A percentile compares a stretch with the other conserved stretches of the same genome.
phyloP scores from a whole-genome alignment of 2,329 filamentous ascomycete species.

The Neonectria coccinea region DNA sequence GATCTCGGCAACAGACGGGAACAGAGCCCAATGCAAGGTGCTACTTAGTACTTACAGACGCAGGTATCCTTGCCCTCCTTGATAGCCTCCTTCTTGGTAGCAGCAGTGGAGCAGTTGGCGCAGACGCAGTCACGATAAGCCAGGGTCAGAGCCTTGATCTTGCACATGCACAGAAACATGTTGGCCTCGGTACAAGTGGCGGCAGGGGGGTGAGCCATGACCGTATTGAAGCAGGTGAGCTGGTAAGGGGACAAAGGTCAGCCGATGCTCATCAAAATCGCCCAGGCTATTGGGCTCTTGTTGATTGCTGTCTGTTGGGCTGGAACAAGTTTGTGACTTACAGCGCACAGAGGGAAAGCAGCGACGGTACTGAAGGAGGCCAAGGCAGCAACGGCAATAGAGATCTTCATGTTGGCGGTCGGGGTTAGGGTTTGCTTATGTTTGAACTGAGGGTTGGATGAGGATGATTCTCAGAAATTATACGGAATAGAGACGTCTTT shows the following conservation, averaged over 20 bases:
- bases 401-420: neutral
- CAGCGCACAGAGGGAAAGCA: too few species aligned
- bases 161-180: constrained; percentile 23
- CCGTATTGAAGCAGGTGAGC: neutral
- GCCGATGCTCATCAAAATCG: too few species aligned
- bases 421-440: neutral
- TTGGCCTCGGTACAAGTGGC: constrained; percentile 16
- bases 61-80: neutral
- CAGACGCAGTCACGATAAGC: constrained; percentile 20
- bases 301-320: too few species aligned
- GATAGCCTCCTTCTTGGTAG: neutral
- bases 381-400: neutral
- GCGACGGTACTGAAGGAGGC: too few species aligned
- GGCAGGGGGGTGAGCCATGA: constrained; percentile 13
- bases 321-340: too few species aligned
- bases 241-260: too few species aligned
- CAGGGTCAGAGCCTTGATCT: constrained; percentile 19
- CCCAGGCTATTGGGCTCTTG: too few species aligned
- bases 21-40: neutral
- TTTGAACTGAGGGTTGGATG: neutral
- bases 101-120: neutral
- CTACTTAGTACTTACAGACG: neutral
- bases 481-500: neutral
- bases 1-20: neutral
- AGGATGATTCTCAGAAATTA: neutral